Evolutionary conservation across 73 alveolate species (phyloP).

Genomic region (Paramecium bursaria): DNA sequence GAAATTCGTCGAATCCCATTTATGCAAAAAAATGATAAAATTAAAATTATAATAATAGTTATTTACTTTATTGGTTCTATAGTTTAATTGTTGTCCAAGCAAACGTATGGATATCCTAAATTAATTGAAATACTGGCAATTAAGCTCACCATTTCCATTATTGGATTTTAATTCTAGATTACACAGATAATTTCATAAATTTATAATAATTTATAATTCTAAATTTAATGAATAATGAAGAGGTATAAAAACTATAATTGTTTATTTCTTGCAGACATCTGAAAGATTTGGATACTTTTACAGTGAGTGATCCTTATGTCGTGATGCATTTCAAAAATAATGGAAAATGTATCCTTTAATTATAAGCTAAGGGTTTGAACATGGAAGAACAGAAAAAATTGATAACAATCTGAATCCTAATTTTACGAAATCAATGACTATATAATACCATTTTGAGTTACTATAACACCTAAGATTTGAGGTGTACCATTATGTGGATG

Average conservation of each 20-base stretch:
- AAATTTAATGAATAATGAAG: no score
- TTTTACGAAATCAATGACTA: conserved; percentile 71
- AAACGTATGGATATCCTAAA: no score
- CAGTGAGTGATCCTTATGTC: conserved; percentile 79
- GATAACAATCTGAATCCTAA: conserved; percentile 82
- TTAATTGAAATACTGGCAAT: no score
- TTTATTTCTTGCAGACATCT: conserved; percentile 77
- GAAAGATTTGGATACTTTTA: conserved; percentile 75
- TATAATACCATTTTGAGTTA: conserved; percentile 79
- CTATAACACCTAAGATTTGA: conserved; percentile 61
- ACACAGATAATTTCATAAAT: no score
- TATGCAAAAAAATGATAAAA: no score
- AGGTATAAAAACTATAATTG: conserved; percentile 30
- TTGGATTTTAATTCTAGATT: no score
- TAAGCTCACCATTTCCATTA: no score
- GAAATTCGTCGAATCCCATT: no score
- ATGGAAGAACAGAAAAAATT: conserved; percentile 79
- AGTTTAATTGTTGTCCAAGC: no score
- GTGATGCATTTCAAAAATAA: conserved; percentile 36
- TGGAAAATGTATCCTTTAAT: not conserved
- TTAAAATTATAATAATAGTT: no score
- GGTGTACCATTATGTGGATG: conserved; percentile 45
- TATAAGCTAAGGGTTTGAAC: conserved; percentile 28
- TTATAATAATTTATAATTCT: no score
- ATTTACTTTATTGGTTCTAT: no score